These are phyloP conservation scores for Malassezia caprae DNA, from an alignment of 1,284 basidiomycete genomes.

Conservation along the genomic window DNA sequence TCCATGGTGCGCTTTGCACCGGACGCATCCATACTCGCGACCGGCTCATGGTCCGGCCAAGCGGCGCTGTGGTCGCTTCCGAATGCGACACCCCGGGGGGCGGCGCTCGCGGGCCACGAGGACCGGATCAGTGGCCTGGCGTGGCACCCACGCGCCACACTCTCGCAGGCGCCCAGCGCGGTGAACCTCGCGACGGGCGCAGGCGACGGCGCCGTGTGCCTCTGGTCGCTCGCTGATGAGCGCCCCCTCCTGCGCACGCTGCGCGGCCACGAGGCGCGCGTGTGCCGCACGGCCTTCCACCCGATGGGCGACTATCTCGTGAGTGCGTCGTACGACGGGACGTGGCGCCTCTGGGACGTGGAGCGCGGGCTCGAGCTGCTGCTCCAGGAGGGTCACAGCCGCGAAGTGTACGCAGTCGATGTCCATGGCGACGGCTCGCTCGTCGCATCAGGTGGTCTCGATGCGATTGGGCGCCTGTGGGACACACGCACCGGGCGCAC, in stretches of 20 bases:
- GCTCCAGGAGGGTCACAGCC: slow-evolving; percentile 91
- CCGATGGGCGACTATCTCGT: slow-evolving; percentile 85
- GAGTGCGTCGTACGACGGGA: slow-evolving; percentile 90
- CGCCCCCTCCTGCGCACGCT: slow-evolving; percentile 68
- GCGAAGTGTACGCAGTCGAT: slow-evolving; percentile 87
- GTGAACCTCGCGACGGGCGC: slow-evolving; percentile 86
- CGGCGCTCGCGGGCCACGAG: slow-evolving; percentile 56
- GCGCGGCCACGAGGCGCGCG: slow-evolving; percentile 77
- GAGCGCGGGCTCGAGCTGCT: slow-evolving; percentile 68
- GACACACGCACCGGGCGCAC: slow-evolving; percentile 87
- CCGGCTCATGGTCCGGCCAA: slow-evolving; percentile 88
- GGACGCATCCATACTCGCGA: slow-evolving; percentile 73
- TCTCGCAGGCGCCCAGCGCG: slow-evolving; percentile 60
- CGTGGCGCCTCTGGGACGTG: slow-evolving; percentile 97
- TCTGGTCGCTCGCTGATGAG: slow-evolving; percentile 65
- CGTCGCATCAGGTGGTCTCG: slow-evolving; percentile 83
- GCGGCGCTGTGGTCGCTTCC: slow-evolving; percentile 93
- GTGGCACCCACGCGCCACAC: slow-evolving; percentile 89
- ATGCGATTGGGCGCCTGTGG: slow-evolving; percentile 95
- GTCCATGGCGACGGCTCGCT: slow-evolving; percentile 93
- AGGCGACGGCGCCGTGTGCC: slow-evolving; percentile 69
- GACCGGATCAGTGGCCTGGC: slow-evolving; percentile 90
- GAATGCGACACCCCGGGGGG: slow-evolving; percentile 48
- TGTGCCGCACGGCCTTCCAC: slow-evolving; percentile 89
- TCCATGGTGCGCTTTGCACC: slow-evolving; percentile 90